Base-by-base conservation (phyloP, 2,329 filamentous ascomycete genomes). In the Alternaria sp. region DNA sequence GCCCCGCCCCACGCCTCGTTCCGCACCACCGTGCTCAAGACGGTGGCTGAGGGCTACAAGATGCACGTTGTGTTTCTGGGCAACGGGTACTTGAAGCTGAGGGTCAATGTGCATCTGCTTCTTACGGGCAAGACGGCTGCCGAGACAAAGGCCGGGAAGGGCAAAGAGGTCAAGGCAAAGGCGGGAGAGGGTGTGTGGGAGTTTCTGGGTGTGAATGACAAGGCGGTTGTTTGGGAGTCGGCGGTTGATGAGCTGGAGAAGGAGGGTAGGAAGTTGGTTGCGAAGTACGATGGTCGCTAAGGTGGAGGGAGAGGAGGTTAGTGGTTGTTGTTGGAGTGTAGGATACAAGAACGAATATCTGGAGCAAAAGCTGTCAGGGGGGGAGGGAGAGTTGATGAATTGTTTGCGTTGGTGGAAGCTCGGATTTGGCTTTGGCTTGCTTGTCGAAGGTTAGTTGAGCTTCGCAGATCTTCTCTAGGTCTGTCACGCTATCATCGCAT, bases 21-120 rank as follows among this genome's bases (percentile, higher is more conserved):
- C 36, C 66, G 72, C 9, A 41, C 51, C 2, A 68, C 58, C 5
- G 51, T n/a, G 14, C 23, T 74, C 10, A 62, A 51, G 58, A 74
- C 70, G 2, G 53, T 51, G 8, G 51, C 34, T 0, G 73, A 75
- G 61, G 61, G 67, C 17, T 72, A 74, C 31, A 45, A 33, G 3
- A 57, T 76, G 51, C 66, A 74, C 0, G 29, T 74, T 5, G 40
- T 70, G 6, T 75, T 74, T 42, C 26, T 75, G 36, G 74, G 74
- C 0, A 72, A 72, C 33, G 73, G 74, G 10, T 74, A 72, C 39
- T 26, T 72, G 59, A 56, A 61, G 48, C 24, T 76, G 3, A 50
- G 71, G 13, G 48, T 70, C 4, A 72, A 75, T 58, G 14, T 76
- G 51, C 62, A 62, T 7, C 44, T 73, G 58, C 41, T 76, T 58